These are phyloP conservation scores for Termitomyces sp. DNA, from an alignment of 768 basidiomycete genomes.

Conservation along the genomic window DNA sequence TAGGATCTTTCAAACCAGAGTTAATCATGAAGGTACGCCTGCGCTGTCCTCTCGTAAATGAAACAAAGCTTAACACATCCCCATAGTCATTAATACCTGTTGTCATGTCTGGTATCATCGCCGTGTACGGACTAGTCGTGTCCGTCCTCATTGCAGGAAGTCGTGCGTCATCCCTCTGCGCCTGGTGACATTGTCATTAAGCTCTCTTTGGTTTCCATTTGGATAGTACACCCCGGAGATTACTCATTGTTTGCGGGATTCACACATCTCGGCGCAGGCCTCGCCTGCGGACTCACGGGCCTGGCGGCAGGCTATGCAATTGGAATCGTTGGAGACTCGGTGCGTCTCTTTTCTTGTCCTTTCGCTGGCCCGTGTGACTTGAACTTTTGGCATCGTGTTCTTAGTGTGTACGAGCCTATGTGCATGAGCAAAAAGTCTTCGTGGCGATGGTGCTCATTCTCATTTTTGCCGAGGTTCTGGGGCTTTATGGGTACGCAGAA, in stretches of 20 bases:
- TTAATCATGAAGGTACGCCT: constrained; percentile 91
- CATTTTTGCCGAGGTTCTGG: constrained; percentile 89
- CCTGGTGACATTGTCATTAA: constrained; percentile 7
- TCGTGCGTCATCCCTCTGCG: constrained; percentile 26
- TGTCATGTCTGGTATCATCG: constrained; percentile 98
- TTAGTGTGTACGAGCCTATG: constrained; percentile 41
- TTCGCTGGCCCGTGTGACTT: too few relatives aligned
- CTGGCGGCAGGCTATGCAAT: constrained; percentile 94
- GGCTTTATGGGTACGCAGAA: constrained; percentile 53
- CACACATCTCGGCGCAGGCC: constrained; percentile 87
- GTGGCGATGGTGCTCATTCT: constrained; percentile 97
- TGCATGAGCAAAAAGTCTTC: constrained; percentile 88
- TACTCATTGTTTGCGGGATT: constrained; percentile 88
- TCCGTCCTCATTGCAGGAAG: constrained; percentile 85
- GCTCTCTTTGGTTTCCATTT: not conserved
- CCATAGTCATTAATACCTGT: constrained; percentile 88
- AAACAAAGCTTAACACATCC: not conserved
- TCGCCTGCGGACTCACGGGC: constrained; percentile 89
- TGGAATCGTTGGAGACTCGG: constrained; percentile 90
- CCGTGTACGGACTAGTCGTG: constrained; percentile 95
- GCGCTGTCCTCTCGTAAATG: not conserved
- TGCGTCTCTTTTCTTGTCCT: constrained; percentile 40
- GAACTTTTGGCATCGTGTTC: constrained; percentile 7
- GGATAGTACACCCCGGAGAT: constrained; percentile 57
- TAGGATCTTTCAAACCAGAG: constrained; percentile 92